These are phyloP conservation scores for Pythium brassicae DNA, from an alignment of 352 stramenopile species.

Conservation along the genomic window DNA sequence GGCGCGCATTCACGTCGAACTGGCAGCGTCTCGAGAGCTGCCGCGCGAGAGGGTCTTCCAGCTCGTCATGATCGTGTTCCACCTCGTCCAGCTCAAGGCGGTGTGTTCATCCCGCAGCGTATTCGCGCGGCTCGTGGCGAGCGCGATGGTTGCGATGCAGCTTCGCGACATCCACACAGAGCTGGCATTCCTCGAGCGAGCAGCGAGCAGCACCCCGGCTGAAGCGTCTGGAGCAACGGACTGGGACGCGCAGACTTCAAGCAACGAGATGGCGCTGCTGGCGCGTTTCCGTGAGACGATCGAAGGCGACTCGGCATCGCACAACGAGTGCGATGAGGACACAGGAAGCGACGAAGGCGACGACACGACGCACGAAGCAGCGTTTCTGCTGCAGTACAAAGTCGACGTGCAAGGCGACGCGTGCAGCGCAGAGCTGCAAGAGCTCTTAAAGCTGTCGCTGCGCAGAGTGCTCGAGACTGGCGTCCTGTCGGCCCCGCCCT, in stretches of 20 bases:
- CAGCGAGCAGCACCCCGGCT: neutral
- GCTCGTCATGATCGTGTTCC: slow-evolving; percentile 5
- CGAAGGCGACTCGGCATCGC: neutral
- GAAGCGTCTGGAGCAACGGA: neutral
- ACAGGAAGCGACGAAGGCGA: neutral
- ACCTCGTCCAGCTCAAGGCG: neutral
- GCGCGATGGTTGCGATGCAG: neutral
- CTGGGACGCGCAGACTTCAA: neutral
- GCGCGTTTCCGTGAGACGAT: neutral
- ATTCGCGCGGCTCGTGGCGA: neutral
- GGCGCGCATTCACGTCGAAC: neutral
- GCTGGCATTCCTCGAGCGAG: neutral
- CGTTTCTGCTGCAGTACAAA: slow-evolving; percentile 1
- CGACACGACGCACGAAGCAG: neutral
- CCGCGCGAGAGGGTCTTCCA: neutral
- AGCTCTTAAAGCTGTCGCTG: neutral
- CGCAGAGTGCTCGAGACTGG: neutral
- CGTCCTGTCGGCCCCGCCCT: neutral
- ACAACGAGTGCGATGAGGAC: neutral
- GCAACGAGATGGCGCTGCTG: neutral
- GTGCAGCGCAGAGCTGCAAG: slow-evolving; percentile 1
- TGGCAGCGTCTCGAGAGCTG: neutral
- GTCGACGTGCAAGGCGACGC: neutral
- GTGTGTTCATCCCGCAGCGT: neutral
- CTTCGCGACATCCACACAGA: slow-evolving; percentile 6